Evolutionary conservation across 163 green algal genomes (phyloP).

Genomic region (Volvox carteri): DNA sequence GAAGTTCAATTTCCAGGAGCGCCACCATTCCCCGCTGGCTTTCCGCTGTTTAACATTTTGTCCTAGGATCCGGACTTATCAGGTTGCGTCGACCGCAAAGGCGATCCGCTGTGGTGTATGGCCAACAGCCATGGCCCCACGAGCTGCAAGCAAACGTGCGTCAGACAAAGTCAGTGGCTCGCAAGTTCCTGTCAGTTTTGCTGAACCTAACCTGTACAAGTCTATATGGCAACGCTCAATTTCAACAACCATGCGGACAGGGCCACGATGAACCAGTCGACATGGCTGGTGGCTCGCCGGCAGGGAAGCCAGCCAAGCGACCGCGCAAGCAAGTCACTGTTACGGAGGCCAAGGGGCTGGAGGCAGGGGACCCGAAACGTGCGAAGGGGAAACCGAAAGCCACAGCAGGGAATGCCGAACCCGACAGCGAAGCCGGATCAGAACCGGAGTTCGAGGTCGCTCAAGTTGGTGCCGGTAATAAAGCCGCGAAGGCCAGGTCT

Average conservation of each 20-base stretch:
- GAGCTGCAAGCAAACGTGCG: background rate
- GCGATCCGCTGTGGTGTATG: background rate
- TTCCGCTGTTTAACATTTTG: background rate
- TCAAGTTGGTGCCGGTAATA: background rate
- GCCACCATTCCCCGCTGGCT: background rate
- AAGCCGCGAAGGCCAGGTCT: background rate
- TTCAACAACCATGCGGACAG: background rate
- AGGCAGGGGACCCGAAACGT: background rate
- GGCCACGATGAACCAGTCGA: background rate
- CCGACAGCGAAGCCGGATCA: background rate
- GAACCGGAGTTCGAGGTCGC: background rate
- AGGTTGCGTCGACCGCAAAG: background rate
- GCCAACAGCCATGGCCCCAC: background rate
- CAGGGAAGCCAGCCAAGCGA: background rate
- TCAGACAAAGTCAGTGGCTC: slow-evolving; percentile 2
- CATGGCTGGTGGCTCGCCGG: background rate
- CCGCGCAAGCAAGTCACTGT: background rate
- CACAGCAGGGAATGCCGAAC: background rate
- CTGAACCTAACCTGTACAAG: background rate
- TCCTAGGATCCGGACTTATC: background rate
- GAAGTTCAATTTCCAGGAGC: background rate
- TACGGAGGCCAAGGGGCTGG: background rate
- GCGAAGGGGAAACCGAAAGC: background rate
- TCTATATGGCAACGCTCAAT: background rate
- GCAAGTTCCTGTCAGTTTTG: background rate